phyloP scores from a whole-genome alignment of 805 yeast genomes.

The Tetrapisispora namnaoensis region DNA sequence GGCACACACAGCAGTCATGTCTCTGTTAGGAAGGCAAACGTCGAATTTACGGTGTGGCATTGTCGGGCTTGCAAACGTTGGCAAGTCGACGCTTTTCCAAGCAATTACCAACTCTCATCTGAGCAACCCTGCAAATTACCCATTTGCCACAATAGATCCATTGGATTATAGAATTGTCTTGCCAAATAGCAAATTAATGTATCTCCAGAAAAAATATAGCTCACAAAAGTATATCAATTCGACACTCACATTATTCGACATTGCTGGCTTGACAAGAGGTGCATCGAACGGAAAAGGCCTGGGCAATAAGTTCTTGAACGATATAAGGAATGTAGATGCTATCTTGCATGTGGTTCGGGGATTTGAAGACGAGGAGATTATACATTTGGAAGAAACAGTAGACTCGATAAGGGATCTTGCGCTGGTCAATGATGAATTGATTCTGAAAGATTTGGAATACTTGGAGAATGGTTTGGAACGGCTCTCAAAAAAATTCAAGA shows the following conservation, averaged over 20 bases:
- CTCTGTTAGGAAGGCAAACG: slow-evolving; percentile 72
- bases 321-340: slow-evolving; percentile 73
- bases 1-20: not conserved
- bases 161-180: slow-evolving; percentile 68
- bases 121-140: slow-evolving; percentile 96
- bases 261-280: slow-evolving; percentile 75
- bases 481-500: slow-evolving; percentile 35
- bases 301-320: slow-evolving; percentile 71
- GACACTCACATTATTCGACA: slow-evolving; percentile 60
- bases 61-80: slow-evolving; percentile 91
- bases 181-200: slow-evolving; percentile 53
- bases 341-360: slow-evolving; percentile 72
- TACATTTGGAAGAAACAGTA: slow-evolving; percentile 63
- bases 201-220: slow-evolving; percentile 44
- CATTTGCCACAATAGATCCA: slow-evolving; percentile 85
- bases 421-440: slow-evolving; percentile 63
- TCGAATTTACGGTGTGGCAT: slow-evolving; percentile 72
- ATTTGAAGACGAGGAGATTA: slow-evolving; percentile 65
- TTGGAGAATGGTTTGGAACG: slow-evolving; percentile 48
- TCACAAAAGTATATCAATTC: slow-evolving; percentile 61
- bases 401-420: slow-evolving; percentile 70
- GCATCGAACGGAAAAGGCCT: slow-evolving; percentile 80
- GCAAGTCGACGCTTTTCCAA: slow-evolving; percentile 95
- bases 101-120: slow-evolving; percentile 87
- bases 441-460: slow-evolving; percentile 70